A percentile compares a stretch with the other conserved stretches of the same genome.
These are phyloP conservation scores for Venturia nashicola DNA, from an alignment of 2,329 filamentous ascomycete genomes.

Conservation along the genomic window DNA sequence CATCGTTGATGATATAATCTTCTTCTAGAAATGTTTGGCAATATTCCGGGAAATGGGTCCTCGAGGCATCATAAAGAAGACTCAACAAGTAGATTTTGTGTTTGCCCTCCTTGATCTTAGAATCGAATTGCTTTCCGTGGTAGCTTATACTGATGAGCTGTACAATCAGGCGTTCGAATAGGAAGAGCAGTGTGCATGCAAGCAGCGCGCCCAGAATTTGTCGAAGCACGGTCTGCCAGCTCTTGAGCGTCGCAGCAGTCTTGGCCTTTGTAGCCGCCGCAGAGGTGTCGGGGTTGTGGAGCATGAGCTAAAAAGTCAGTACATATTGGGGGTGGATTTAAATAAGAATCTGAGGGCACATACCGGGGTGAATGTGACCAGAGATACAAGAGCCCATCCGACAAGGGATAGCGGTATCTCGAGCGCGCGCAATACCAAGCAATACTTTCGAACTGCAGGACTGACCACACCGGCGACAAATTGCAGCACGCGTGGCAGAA, in stretches of 20 bases:
- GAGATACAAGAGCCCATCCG: conserved; percentile 45
- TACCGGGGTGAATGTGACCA: conserved; percentile 47
- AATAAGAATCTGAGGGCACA: conserved; percentile 10
- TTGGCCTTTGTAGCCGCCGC: conserved; percentile 14
- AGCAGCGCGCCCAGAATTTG: conserved; percentile 56
- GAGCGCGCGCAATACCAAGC: conserved; percentile 42
- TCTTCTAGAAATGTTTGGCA: conserved; percentile 75
- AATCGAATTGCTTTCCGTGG: conserved; percentile 71
- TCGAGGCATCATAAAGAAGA: conserved; percentile 80
- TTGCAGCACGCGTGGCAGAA: conserved; percentile 47
- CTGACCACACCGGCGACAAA: conserved; percentile 51
- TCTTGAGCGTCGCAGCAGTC: conserved; percentile 16
- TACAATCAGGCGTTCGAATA: conserved; percentile 67
- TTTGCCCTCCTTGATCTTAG: conserved; percentile 80
- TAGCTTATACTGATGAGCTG: conserved; percentile 79
- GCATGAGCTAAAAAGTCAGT: conserved; percentile 16
- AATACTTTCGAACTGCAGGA: conserved; percentile 52
- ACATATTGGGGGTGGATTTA: not conserved
- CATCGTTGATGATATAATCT: conserved; percentile 82
- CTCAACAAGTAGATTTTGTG: conserved; percentile 70
- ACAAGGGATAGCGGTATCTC: conserved; percentile 50
- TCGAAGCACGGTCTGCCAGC: conserved; percentile 46
- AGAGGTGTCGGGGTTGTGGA: conserved; percentile 21
- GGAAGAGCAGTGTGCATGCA: conserved; percentile 56
- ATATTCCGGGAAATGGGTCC: conserved; percentile 81